Evolutionary conservation across 2,329 filamentous ascomycete species (phyloP), one percentile per base, ranked within the genome.

Genomic region (Graphilbum sp.): DNA sequence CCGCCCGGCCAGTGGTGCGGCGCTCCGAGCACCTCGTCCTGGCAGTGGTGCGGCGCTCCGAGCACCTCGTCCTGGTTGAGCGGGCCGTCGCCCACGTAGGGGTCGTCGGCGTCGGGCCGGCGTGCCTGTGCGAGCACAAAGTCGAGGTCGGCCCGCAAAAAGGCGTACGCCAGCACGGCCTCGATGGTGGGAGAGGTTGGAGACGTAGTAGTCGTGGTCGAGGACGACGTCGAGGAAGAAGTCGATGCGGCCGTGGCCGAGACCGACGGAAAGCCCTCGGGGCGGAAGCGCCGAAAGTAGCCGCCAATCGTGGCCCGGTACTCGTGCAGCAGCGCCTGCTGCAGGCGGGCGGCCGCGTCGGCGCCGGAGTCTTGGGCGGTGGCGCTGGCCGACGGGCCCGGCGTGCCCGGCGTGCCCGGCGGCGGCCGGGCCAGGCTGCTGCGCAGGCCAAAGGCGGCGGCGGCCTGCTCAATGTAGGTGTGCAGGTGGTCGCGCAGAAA

Each of bases 231-330:
- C 33, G 36, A 18, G 18, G 40, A 43, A n/a, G 40, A 43, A n/a
- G 40, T 43, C 41, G 27, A 53, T 5, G 36, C 20, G n/a, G n/a
- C 11, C 33, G 32, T 4, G 35, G 37, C 16, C 10, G 31, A 29
- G 12, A 36, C 35, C 44, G 33, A 52, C 49, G 19, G 55, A 48
- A 94, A 95, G 56, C 82, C 70, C 35, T 82, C 69, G 0, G 90
- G 88, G 47, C 75, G 77, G 61, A 96, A 96, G 32, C 90, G 76
- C 42, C 82, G 75, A 54, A 94, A 98, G 59, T 98, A 98, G 24
- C 90, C 90, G 35, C 90, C 90, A 6, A 98, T 80, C 0, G 84
- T 78, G 43, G 75, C 70, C 53, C 77, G 81, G 75, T 93, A 98
- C 39, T 79, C 72, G 29, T 69, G 62, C 20, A 95, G 69, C 10